Base-by-base conservation (phyloP, 768 basidiomycete genomes). In the Boletus pseudo-olivaceus region DNA sequence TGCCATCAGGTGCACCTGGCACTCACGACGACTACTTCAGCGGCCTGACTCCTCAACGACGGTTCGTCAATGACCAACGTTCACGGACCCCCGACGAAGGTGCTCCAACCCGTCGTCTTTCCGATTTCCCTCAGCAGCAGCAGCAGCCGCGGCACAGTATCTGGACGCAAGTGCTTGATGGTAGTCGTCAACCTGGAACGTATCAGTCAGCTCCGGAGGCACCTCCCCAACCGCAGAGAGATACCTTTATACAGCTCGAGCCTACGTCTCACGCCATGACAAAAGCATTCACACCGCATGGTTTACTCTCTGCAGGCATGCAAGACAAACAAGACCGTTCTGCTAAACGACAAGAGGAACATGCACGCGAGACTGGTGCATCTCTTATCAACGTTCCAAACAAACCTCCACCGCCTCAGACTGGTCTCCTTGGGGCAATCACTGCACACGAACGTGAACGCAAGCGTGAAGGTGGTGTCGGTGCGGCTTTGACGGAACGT, bases 301-400 rank as follows among this genome's bases (percentile, higher is more conserved):
- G 97, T 8, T 75, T 99, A 15, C 83, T 99, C 38, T 94, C 93
- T 54, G 93, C 93, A 50, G 97, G 97, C 35, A 78, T 98, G 60
- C 92, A 96, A 65, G 95, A 98, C 68, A 93, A 93, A 69, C 87
- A 95, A 68, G 94, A 97, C 66, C 84, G 96, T 34, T 97, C 94
- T 30, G 97, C 97, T 2, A 95, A 95, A 71, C 81, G 88, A 49
- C 93, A 98, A 64, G 96, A 99, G 69, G 92, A 97, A 69, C 73
- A 91, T 11, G 97, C 97, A 10, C 80, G 95, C 34, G 95, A 97
- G 73, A 85, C 80, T 7, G 97, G 97, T 29, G 90, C 84, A 15
- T 93, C 93, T 5, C 80, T 98, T 49, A 86, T 98, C 75, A 95
- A 96, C 68, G 92, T 99, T n/a, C 93, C 92, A 5, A 84, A 86